Conservation (phyloP, 192 early-diverging fungal genomes). For the Glomus cerebriforme region DNA sequence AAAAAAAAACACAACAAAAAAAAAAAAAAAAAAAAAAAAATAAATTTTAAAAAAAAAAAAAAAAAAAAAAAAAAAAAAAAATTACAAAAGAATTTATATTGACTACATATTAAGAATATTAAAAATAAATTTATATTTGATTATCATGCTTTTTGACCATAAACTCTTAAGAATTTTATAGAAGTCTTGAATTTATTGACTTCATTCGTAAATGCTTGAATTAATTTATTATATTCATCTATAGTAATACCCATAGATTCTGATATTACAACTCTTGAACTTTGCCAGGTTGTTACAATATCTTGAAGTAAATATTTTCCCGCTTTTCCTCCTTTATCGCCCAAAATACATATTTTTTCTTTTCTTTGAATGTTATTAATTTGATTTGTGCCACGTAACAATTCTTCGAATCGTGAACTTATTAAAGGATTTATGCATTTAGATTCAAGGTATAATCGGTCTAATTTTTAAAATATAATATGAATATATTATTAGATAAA, state of each 20-base stretch:
- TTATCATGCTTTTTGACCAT: slow-evolving; percentile 5
- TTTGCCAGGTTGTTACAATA: not conserved
- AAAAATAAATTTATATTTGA: not conserved
- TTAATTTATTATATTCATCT: not conserved
- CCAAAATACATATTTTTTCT: not conserved
- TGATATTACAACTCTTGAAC: not conserved
- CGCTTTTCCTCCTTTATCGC: not conserved
- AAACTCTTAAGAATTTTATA: not conserved
- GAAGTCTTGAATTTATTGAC: not conserved
- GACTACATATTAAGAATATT: too few species aligned
- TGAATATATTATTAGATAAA: not conserved
- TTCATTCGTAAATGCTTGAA: not conserved
- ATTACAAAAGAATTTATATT: too few species aligned
- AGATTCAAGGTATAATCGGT: not conserved
- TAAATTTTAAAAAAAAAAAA: too few species aligned
- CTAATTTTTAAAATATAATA: not conserved
- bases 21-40: too few species aligned
- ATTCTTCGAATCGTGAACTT: not conserved
- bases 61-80: too few species aligned
- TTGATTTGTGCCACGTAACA: not conserved
- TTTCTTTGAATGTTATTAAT: not conserved
- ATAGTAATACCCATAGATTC: not conserved
- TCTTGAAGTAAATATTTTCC: not conserved
- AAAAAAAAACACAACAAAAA: too few species aligned
- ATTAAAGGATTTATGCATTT: not conserved